phyloP scores from a whole-genome alignment of 352 stramenopile species.

The Pythium apleroticum region DNA sequence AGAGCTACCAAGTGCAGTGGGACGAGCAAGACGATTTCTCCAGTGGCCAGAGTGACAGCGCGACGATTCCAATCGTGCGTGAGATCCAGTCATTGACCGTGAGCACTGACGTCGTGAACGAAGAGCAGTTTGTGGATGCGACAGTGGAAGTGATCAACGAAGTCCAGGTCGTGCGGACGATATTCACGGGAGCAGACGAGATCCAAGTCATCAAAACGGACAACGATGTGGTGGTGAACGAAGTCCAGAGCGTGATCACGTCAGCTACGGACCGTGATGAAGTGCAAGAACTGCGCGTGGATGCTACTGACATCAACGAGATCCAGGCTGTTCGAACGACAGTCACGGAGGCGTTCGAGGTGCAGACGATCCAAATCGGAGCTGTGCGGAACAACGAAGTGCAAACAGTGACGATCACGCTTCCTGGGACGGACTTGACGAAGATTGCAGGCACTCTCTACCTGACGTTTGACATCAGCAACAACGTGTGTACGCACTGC shows the following conservation, averaged over 20 bases:
- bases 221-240: conserved; percentile 70
- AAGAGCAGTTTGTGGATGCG: conserved; percentile 93
- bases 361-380: conserved; percentile 86
- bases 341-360: conserved; percentile 72
- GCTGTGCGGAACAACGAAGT: conserved; percentile 69
- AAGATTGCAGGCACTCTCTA: conserved; percentile 47
- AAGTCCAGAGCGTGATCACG: conserved; percentile 92
- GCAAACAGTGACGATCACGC: conserved; percentile 79
- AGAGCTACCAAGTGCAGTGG: conserved; percentile 76
- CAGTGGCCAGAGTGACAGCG: conserved; percentile 65
- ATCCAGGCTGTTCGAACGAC: conserved; percentile 89
- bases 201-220: conserved; percentile 85
- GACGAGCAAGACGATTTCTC: conserved; percentile 78
- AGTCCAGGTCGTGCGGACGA: conserved; percentile 91
- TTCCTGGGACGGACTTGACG: conserved; percentile 61
- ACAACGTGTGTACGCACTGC: conserved; percentile 66
- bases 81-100: conserved; percentile 91
- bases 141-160: conserved; percentile 96
- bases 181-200: conserved; percentile 84
- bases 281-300: conserved; percentile 83
- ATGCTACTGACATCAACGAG: conserved; percentile 89
- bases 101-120: conserved; percentile 80
- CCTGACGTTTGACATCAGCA: conserved; percentile 66
- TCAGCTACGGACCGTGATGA: conserved; percentile 91
- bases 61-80: conserved; percentile 83